Conservation (phyloP, 768 basidiomycete species). For the Strobilomyces confusus region DNA sequence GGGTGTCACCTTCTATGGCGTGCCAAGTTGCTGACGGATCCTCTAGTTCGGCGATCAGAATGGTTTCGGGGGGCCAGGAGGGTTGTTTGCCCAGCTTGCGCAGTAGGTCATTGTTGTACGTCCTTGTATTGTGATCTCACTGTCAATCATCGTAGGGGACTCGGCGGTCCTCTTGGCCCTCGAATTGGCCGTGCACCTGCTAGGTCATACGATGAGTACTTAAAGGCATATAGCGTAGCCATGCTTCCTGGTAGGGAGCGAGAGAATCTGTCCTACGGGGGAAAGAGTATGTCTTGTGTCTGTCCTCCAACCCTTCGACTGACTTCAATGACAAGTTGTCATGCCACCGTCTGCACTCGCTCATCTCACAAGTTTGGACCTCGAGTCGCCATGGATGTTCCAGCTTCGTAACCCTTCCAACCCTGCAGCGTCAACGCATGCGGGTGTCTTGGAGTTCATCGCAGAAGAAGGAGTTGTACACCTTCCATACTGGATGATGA, state of each 20-base stretch:
- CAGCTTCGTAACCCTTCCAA: conserved; percentile 88
- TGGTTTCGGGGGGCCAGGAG: conserved; percentile 46
- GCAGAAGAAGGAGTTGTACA: conserved; percentile 95
- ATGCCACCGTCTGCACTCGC: conserved; percentile 97
- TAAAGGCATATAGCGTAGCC: conserved; percentile 92
- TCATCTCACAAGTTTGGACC: conserved; percentile 78
- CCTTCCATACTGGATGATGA: conserved; percentile 99
- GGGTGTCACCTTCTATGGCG: conserved; percentile 7
- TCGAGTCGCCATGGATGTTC: conserved; percentile 95
- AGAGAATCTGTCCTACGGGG: conserved; percentile 92
- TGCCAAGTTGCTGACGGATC: neutral
- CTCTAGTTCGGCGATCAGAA: conserved; percentile 36
- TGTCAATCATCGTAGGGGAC: conserved; percentile 38
- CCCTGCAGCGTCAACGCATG: conserved; percentile 83
- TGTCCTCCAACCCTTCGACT: conserved; percentile 8
- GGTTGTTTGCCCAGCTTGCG: conserved; percentile 62
- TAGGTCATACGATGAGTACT: conserved; percentile 84
- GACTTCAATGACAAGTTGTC: conserved; percentile 56
- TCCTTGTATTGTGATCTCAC: conserved; percentile 14
- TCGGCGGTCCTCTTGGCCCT: conserved; percentile 48
- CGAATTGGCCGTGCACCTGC: conserved; percentile 50
- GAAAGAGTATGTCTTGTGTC: conserved; percentile 72
- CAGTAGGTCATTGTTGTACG: conserved; percentile 38
- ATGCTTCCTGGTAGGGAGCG: conserved; percentile 86
- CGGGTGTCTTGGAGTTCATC: conserved; percentile 98